phyloP scores from a whole-genome alignment of 1,284 basidiomycete genomes.

The Moesziomyces aphidis region DNA sequence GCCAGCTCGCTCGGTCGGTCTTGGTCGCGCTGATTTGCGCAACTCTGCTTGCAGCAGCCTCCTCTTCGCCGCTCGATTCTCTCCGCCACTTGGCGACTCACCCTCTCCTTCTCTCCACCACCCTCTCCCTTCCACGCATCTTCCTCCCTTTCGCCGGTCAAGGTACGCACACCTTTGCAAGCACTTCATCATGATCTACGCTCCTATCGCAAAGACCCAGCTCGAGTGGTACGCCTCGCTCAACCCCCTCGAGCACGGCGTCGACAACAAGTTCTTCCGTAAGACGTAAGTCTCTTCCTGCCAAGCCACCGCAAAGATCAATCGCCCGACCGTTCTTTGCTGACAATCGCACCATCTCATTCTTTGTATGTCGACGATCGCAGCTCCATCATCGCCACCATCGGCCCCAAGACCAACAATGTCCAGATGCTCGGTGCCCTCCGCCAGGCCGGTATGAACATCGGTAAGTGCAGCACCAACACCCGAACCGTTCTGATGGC shows the following conservation, averaged over 20 bases:
- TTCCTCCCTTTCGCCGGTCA: constrained; percentile 4
- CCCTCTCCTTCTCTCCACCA: neutral
- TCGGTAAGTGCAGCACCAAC: constrained; percentile 30
- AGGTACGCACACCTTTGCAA: constrained; percentile 7
- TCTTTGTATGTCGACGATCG: too few species aligned
- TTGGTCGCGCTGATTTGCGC: too few species aligned
- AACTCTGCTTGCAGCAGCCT: too few species aligned
- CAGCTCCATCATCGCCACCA: constrained; percentile 66
- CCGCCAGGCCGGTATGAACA: constrained; percentile 67
- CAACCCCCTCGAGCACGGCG: constrained; percentile 65
- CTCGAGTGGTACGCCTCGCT: constrained; percentile 67
- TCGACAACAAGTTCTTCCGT: constrained; percentile 66
- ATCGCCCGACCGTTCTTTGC: neutral
- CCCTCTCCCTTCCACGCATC: constrained; percentile 5
- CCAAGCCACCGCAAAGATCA: neutral
- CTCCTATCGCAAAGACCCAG: constrained; percentile 61
- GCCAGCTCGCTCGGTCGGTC: too few species aligned
- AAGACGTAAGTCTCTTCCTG: constrained; percentile 58
- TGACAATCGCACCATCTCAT: neutral
- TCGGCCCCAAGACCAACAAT: constrained; percentile 66
- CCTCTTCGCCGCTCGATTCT: too few species aligned
- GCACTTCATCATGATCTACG: constrained; percentile 51
- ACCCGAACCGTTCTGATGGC: neutral
- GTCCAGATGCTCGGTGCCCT: constrained; percentile 64
- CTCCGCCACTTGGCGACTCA: too few species aligned